These are phyloP conservation scores for Astraeus odoratus DNA, from an alignment of 768 basidiomycete species.

Conservation along the genomic window DNA sequence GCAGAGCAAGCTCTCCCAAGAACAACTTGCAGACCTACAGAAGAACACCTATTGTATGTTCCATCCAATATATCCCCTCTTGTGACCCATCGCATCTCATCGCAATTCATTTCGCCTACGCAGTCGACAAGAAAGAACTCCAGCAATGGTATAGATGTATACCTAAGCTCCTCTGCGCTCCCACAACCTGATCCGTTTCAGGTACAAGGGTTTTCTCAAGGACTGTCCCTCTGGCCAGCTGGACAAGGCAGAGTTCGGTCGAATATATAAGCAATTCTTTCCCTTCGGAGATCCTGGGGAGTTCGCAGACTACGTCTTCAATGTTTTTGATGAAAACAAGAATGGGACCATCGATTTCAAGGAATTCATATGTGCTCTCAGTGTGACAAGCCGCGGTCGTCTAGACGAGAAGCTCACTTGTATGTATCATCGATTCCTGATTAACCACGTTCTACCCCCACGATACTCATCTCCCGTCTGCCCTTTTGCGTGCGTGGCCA, in stretches of 20 bases:
- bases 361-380: slow-evolving; percentile 97
- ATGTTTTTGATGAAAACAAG: slow-evolving; percentile 92
- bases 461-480: slow-evolving; percentile 9
- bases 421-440: slow-evolving; percentile 34
- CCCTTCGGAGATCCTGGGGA: slow-evolving; percentile 96
- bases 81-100: slow-evolving; percentile 10
- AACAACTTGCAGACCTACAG: slow-evolving; percentile 91
- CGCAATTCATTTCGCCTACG: slow-evolving; percentile 6
- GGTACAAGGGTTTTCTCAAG: slow-evolving; percentile 99
- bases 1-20: slow-evolving; percentile 89
- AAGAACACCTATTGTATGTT: slow-evolving; percentile 93
- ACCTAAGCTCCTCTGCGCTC: slow-evolving; percentile 4
- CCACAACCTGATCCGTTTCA: slow-evolving; percentile 25
- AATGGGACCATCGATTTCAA: slow-evolving; percentile 99
- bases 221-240: slow-evolving; percentile 97
- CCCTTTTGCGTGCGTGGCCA: slow-evolving; percentile 9
- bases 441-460: too few species aligned
- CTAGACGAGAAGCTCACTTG: slow-evolving; percentile 98
- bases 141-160: slow-evolving; percentile 72
- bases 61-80: too few species aligned
- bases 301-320: slow-evolving; percentile 98
- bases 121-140: slow-evolving; percentile 94
- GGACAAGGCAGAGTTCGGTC: slow-evolving; percentile 91
- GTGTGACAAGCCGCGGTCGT: slow-evolving; percentile 86
- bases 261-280: slow-evolving; percentile 99